Percentiles rank a stretch among this genome's conserved stretches.
phyloP scores from a whole-genome alignment of 768 basidiomycete genomes.

The Xerocomellus intermedius region DNA sequence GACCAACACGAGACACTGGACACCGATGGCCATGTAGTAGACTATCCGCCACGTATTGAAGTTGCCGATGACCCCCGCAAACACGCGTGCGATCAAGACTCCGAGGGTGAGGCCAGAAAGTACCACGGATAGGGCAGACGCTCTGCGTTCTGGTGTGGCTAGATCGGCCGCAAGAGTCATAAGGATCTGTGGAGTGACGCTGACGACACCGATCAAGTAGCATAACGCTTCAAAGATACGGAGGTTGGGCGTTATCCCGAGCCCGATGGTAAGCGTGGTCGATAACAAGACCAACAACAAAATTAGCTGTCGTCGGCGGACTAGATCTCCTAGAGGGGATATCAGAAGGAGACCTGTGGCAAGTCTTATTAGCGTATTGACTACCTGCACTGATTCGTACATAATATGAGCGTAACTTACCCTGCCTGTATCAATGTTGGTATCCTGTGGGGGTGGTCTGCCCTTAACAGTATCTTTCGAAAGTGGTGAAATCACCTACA shows the following conservation, averaged over 20 bases:
- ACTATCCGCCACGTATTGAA: conserved; percentile 71
- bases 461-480: not conserved
- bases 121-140: conserved; percentile 73
- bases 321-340: conserved; percentile 80
- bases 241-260: conserved; percentile 60
- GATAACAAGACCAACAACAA: conserved; percentile 55
- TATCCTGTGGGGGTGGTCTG: conserved; percentile 39
- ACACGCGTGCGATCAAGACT: conserved; percentile 68
- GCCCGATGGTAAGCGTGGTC: conserved; percentile 63
- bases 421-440: conserved; percentile 70
- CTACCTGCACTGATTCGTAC: not conserved
- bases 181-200: conserved; percentile 74
- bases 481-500: conserved; percentile 16
- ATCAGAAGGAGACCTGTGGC: conserved; percentile 71
- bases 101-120: conserved; percentile 69
- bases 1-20: conserved; percentile 58
- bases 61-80: conserved; percentile 73
- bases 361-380: conserved; percentile 45
- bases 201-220: conserved; percentile 67
- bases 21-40: conserved; percentile 74
- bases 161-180: conserved; percentile 81
- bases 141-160: conserved; percentile 70
- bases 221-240: conserved; percentile 63
- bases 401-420: conserved; percentile 32
- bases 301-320: conserved; percentile 70